Base-by-base conservation (phyloP, 257 asterid genomes). In the Nicotiana attenuata region DNA sequence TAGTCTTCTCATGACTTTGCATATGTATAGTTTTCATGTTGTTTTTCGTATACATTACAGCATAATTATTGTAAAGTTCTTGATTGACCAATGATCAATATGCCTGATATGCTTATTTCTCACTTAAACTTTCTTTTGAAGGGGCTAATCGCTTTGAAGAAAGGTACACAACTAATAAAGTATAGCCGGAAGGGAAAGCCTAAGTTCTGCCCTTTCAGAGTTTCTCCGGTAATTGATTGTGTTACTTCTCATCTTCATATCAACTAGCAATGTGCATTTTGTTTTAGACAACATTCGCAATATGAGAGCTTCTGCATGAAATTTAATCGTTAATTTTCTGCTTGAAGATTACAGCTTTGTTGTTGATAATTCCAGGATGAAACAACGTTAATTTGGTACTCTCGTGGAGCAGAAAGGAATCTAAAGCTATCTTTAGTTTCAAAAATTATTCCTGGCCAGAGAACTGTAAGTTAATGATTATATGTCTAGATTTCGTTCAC, bases 161-260 rank as follows among this genome's bases (percentile, higher is more conserved):
- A 93, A 88, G 99, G 99, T 53, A 92, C 99, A 71, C 99, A 94
- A 80, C 81, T 96, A 80, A 85, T 96, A 89, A 96, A 96, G 92
- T 96, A 94, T 88, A 92, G 99, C 91, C 88, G 98, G 80, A 92
- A 94, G 86, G 97, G 99, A 88, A 96, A 91, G 91, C 99, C 98
- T 41, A 96, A 96, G 85, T 94, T 96, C 85, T 90, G 97, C 78
- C 91, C 93, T 65, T 93, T 96, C 90, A 90, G 97, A 94, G 91
- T 96, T 88, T 94, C 97, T 92, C 85, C 92, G 61, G 98, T 93
- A 90, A 89, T 97, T 88, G 52, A 65, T 85, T 83, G 41, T 68
- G 60, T n/a, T 31, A 24, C n/a, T 60, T 60, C 15, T 9, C 3
- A 53, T 17, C 41, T 45, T 73, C 78, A 24, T 73, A 45, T 47